Evolutionary conservation across 106 monocot genomes (phyloP), one percentile per base, ranked within the genome.

Genomic region (Allium cepa): DNA sequence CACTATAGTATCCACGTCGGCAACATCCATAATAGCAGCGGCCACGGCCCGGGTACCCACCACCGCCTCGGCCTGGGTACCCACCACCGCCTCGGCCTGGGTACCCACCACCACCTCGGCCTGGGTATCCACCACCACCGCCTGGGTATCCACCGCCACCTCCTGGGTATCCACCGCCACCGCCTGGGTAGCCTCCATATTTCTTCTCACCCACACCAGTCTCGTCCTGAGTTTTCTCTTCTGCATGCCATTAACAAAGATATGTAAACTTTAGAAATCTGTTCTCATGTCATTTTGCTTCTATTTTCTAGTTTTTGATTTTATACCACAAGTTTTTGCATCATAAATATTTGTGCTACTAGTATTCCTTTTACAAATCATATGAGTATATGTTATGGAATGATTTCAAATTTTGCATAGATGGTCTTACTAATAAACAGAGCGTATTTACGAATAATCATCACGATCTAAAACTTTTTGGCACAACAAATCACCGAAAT

Each of bases 11-110:
- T 11, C 81, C 81, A 11, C 69, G 36, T 36, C 65, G 48, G 77
- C 77, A 77, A 71, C 80, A 77, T 11, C 84, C 80, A 45, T 66
- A 73, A 26, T 71, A 16, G 64, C 73, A 68, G n/a, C 16, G n/a
- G 15, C 59, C 59, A 66, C 67, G 56, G 1, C 22, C 22, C 22
- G 22, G 22, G 22, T 22, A 22, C 22, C 22, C 22, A 22, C 22
- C 22, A 22, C 22, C 22, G 1, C 22, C 22, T 22, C 22, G 22
- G 8, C 78, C 72, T 0, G 69, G 69, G 17, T 58, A 9, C 10
- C 69, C 57, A 11, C 48, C 22, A 22, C 22, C 22, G 1, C 22
- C 22, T 22, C 22, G 22, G 8, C 78, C 72, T 0, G 69, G 69
- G 17, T 58, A 9, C 10, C 69, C 57, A 11, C 48, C 4, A 22